Conservation (phyloP, 345 rosid species). For the Euclidium syriacum region DNA sequence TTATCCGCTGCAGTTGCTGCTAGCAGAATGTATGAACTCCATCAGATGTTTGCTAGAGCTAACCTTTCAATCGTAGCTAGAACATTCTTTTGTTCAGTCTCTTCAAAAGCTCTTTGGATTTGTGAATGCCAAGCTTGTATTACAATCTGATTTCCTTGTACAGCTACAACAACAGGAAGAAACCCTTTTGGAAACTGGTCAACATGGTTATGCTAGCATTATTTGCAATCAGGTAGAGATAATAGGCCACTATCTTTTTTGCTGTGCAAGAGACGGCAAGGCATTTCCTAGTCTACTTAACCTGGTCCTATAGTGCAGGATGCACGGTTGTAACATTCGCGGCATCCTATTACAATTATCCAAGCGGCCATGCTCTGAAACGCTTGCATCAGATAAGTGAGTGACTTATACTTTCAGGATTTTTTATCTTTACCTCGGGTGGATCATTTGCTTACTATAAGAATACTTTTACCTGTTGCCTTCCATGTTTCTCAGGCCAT, state of each 20-base stretch:
- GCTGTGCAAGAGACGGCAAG: conserved; percentile 5
- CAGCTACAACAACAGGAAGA: conserved; percentile 89
- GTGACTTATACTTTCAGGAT: conserved; percentile 25
- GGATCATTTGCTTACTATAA: background rate
- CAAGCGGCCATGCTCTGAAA: conserved; percentile 81
- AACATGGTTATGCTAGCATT: conserved; percentile 56
- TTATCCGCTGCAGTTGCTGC: conserved; percentile 91
- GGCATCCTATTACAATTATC: conserved; percentile 91
- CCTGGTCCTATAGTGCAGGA: conserved; percentile 67
- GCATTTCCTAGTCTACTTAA: conserved; percentile 16
- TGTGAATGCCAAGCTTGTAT: background rate
- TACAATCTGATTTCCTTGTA: conserved; percentile 15
- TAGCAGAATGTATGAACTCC: conserved; percentile 64
- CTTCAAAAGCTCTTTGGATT: background rate
- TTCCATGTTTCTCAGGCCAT: conserved; percentile 38
- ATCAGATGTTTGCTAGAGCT: conserved; percentile 11
- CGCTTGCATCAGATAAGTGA: conserved; percentile 72
- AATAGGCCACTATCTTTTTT: conserved; percentile 4
- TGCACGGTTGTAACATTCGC: conserved; percentile 62
- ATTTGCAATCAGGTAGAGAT: conserved; percentile 60
- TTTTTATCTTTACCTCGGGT: background rate
- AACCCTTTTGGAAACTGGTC: conserved; percentile 67
- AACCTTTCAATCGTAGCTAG: conserved; percentile 14
- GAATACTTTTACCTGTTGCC: background rate
- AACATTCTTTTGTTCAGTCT: background rate